Base-by-base conservation (phyloP, 163 green algal genomes). In the Trebouxia gelatinosa region DNA sequence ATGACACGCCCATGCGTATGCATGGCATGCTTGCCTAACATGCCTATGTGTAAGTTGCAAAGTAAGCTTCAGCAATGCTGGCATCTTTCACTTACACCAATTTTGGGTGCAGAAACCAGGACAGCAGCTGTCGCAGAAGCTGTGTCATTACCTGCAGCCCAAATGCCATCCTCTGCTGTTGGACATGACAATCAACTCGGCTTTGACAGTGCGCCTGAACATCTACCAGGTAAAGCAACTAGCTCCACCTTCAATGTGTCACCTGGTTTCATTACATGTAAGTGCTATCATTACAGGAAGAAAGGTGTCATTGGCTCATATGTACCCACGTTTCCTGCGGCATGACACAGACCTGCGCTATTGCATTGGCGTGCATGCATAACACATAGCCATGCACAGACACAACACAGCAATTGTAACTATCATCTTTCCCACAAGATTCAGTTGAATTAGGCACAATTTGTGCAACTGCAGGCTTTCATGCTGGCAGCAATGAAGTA, bases 401-500 rank as follows among this genome's bases (percentile, higher is more conserved):
- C n/a, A n/a, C n/a, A n/a, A n/a, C n/a, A n/a, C n/a, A n/a, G n/a
- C n/a, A n/a, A n/a, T n/a, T n/a, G n/a, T n/a, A n/a, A n/a, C n/a
- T n/a, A n/a, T n/a, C n/a, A n/a, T n/a, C n/a, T n/a, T n/a, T n/a
- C n/a, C n/a, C n/a, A n/a, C n/a, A n/a, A n/a, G n/a, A n/a, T n/a
- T n/a, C n/a, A n/a, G n/a, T n/a, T n/a, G n/a, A n/a, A n/a, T n/a
- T n/a, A n/a, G n/a, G n/a, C n/a, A n/a, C n/a, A n/a, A n/a, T n/a
- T n/a, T n/a, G n/a, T n/a, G n/a, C n/a, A n/a, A 50, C 5, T 54
- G 29, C 89, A 97, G 89, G 82, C 90, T 16, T 95, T 95, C 78
- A 77, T 97, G 71, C 87, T 98, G 64, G 85, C 85, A 7, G 92
- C 93, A n/a, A 96, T 97, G 86, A 97, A 97, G 88, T 83, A 95